Conservation (phyloP, 768 basidiomycete genomes). For the Arthromyces matolae region DNA sequence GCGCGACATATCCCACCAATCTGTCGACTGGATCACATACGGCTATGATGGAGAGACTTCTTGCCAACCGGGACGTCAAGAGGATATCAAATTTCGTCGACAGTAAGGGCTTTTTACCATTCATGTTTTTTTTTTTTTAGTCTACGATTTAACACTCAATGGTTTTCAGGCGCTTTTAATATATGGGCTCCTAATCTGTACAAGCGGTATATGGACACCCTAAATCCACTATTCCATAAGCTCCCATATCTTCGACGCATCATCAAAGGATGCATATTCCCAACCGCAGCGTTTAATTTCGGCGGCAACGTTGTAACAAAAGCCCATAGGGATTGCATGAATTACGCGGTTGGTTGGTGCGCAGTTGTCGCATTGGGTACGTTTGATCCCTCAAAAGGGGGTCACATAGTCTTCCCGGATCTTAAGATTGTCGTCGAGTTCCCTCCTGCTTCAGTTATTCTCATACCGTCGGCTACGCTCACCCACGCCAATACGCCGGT, state of each 20-base stretch:
- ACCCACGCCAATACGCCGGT: constrained; percentile 24
- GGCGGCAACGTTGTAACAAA: constrained; percentile 13
- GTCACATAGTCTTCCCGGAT: constrained; percentile 28
- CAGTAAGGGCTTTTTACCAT: no score
- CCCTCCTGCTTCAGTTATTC: constrained; percentile 21
- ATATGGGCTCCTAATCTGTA: constrained; percentile 2
- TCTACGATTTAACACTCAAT: not conserved
- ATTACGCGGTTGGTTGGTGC: constrained; percentile 31
- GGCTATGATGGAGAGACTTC: not conserved
- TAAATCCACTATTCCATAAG: not conserved
- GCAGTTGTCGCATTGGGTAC: constrained; percentile 25
- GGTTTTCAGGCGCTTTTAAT: not conserved
- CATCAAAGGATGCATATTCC: not conserved
- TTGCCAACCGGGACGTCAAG: not conserved
- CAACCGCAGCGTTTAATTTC: constrained; percentile 26
- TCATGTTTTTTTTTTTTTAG: no score
- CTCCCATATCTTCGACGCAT: not conserved
- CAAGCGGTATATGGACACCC: not conserved
- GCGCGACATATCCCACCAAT: not conserved
- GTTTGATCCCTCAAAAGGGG: constrained; percentile 26
- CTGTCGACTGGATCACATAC: not conserved
- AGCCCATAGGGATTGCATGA: constrained; percentile 25
- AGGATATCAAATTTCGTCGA: constrained; percentile 1
- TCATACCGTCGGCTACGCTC: constrained; percentile 27
- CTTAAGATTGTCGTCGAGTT: constrained; percentile 16